Conservation (phyloP, 306 rosid species). For the Chamaecrista fasciculata region DNA sequence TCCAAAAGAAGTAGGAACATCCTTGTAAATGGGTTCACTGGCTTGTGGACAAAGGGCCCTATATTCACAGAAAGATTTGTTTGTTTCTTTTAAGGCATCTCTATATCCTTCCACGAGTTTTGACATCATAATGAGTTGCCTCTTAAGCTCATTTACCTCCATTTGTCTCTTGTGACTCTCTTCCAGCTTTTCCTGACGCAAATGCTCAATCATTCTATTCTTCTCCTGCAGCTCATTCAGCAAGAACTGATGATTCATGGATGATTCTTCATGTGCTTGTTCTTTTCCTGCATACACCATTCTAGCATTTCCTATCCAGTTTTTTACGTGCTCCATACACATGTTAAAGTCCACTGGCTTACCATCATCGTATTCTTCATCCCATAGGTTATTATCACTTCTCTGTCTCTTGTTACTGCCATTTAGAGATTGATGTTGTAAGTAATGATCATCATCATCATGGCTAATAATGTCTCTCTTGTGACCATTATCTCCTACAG, state of each 20-base stretch:
- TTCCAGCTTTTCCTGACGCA: conserved; percentile 55
- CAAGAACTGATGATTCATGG: conserved; percentile 46
- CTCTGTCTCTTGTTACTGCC: conserved; percentile 63
- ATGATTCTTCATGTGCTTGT: conserved; percentile 48
- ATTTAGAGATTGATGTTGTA: conserved; percentile 46
- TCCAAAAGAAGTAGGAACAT: conserved; percentile 82
- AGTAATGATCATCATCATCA: conserved; percentile 52
- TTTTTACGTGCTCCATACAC: conserved; percentile 59
- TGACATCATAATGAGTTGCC: conserved; percentile 66
- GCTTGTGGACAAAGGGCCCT: conserved; percentile 53
- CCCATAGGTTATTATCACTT: conserved; percentile 56
- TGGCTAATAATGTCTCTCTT: conserved; percentile 55
- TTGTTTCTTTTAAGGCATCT: conserved; percentile 67
- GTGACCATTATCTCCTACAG: conserved; percentile 54
- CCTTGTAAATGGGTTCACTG: conserved; percentile 75
- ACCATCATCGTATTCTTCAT: conserved; percentile 42
- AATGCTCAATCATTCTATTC: conserved; percentile 45
- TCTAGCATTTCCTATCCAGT: conserved; percentile 64
- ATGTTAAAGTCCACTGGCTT: conserved; percentile 50
- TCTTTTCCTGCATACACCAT: conserved; percentile 56
- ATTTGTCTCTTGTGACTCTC: conserved; percentile 60
- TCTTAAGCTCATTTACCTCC: conserved; percentile 58
- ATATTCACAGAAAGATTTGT: conserved; percentile 57
- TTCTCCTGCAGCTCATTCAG: conserved; percentile 65
- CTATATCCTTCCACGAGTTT: conserved; percentile 67